These are phyloP conservation scores for Phytopythium mirpurense DNA, from an alignment of 352 stramenopile genomes.

Conservation along the genomic window DNA sequence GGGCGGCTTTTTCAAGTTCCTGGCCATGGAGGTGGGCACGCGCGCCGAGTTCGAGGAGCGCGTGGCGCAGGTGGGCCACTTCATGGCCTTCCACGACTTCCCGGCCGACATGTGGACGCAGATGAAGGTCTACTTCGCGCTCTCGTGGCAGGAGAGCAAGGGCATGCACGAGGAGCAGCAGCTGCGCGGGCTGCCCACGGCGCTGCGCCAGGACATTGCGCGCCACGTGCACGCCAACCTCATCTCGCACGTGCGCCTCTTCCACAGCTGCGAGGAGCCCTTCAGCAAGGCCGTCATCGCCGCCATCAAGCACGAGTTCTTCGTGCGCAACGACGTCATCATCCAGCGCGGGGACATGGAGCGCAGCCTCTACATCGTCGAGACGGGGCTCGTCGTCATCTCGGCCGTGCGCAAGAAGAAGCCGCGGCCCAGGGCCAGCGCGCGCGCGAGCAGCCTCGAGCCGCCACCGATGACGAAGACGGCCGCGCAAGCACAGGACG, in stretches of 20 bases:
- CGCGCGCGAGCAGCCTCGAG: neutral
- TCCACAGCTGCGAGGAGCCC: slow-evolving; percentile 45
- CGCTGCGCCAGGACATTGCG: slow-evolving; percentile 52
- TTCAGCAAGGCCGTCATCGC: slow-evolving; percentile 58
- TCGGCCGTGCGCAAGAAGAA: slow-evolving; percentile 29
- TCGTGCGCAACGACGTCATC: slow-evolving; percentile 70
- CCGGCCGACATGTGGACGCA: slow-evolving; percentile 47
- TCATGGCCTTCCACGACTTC: slow-evolving; percentile 63
- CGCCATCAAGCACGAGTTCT: slow-evolving; percentile 68
- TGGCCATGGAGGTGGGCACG: slow-evolving; percentile 64
- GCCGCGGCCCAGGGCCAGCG: neutral
- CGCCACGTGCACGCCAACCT: slow-evolving; percentile 60
- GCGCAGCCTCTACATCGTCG: slow-evolving; percentile 64
- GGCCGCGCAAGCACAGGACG: no score
- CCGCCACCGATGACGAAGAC: no score
- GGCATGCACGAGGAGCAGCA: slow-evolving; percentile 55
- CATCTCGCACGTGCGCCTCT: slow-evolving; percentile 52
- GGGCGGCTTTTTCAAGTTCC: slow-evolving; percentile 61
- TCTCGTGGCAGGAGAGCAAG: slow-evolving; percentile 65
- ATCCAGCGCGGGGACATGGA: slow-evolving; percentile 56
- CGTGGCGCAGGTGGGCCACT: slow-evolving; percentile 49
- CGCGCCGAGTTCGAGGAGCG: slow-evolving; percentile 62
- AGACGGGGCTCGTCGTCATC: slow-evolving; percentile 63
- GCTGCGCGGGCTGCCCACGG: slow-evolving; percentile 40
- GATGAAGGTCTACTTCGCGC: slow-evolving; percentile 71